phyloP scores from a whole-genome alignment of 768 basidiomycete species.

The Rhodotorula diobovata region DNA sequence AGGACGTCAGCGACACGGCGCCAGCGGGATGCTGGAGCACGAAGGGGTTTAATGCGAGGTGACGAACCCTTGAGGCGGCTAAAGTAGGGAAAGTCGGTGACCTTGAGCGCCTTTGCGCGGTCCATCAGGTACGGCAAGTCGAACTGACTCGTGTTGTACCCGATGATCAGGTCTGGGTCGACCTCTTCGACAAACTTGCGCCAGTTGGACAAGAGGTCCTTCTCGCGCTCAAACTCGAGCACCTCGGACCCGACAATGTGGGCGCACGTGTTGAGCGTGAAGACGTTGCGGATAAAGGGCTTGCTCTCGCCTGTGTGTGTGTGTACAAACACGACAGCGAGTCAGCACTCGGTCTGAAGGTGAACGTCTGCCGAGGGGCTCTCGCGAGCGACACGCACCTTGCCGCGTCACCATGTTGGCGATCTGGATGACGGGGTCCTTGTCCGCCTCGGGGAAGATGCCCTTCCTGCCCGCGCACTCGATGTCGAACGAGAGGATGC shows the following conservation, averaged over 20 bases:
- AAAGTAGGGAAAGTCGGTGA: constrained; percentile 63
- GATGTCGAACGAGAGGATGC: constrained; percentile 96
- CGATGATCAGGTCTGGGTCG: constrained; percentile 93
- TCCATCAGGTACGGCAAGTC: constrained; percentile 96
- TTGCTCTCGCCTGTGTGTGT: constrained; percentile 68
- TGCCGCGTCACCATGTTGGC: constrained; percentile 98
- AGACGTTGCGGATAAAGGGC: constrained; percentile 93
- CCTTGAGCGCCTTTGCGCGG: constrained; percentile 76
- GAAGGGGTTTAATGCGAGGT: too few species aligned
- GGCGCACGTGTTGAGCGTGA: constrained; percentile 88
- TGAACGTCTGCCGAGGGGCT: too few species aligned
- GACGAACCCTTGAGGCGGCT: constrained; percentile 67
- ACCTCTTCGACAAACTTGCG: constrained; percentile 79
- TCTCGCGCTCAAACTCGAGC: constrained; percentile 71
- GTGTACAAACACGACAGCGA: too few species aligned
- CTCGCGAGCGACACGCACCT: constrained; percentile 54
- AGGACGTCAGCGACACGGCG: constrained; percentile 2
- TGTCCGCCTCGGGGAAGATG: constrained; percentile 84
- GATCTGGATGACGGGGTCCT: constrained; percentile 96
- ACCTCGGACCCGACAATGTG: constrained; percentile 98
- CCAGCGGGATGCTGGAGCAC: too few species aligned
- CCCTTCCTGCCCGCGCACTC: constrained; percentile 98
- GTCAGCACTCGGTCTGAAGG: too few species aligned
- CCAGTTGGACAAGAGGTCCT: constrained; percentile 73
- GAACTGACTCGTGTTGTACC: constrained; percentile 90